Percentiles rank a stretch among this genome's conserved stretches.
Conservation (phyloP, 345 rosid genomes). For the Melaleuca alternifolia region DNA sequence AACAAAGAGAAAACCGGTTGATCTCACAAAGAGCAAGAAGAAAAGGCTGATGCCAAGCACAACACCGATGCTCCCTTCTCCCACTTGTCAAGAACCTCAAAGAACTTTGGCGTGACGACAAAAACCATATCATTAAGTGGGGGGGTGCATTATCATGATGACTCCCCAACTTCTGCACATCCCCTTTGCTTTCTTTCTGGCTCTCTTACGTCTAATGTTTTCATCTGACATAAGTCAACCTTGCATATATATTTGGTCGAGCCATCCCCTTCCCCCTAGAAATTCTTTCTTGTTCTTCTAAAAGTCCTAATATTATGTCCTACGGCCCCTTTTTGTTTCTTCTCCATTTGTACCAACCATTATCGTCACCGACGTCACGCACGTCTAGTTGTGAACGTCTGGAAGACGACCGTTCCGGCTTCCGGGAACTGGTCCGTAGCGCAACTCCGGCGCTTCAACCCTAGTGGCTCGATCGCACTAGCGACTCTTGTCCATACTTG, state of each 20-base stretch:
- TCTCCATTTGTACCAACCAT: background rate
- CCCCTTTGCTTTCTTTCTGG: constrained; percentile 27
- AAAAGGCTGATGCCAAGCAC: background rate
- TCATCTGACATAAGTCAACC: constrained; percentile 8
- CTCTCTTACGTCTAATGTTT: background rate
- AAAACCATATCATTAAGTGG: constrained; percentile 35
- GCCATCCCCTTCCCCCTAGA: background rate
- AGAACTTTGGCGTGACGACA: constrained; percentile 64
- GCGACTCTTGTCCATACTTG: constrained; percentile 59
- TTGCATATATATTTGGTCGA: background rate
- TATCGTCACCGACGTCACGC: constrained; percentile 5
- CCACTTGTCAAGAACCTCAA: constrained; percentile 13
- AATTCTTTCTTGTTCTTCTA: background rate
- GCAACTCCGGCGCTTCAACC: constrained; percentile 66
- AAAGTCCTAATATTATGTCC: background rate
- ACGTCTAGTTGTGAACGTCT: constrained; percentile 73
- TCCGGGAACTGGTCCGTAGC: constrained; percentile 63
- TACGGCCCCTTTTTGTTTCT: background rate
- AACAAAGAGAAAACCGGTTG: background rate
- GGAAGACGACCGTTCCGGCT: constrained; percentile 58
- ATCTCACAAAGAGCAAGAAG: background rate
- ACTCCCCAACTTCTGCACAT: constrained; percentile 21
- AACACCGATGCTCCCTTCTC: constrained; percentile 2
- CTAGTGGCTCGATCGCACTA: constrained; percentile 53
- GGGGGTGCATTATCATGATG: constrained; percentile 89